These are phyloP conservation scores for Cyathus striatus DNA, from an alignment of 768 basidiomycete species.

Conservation along the genomic window DNA sequence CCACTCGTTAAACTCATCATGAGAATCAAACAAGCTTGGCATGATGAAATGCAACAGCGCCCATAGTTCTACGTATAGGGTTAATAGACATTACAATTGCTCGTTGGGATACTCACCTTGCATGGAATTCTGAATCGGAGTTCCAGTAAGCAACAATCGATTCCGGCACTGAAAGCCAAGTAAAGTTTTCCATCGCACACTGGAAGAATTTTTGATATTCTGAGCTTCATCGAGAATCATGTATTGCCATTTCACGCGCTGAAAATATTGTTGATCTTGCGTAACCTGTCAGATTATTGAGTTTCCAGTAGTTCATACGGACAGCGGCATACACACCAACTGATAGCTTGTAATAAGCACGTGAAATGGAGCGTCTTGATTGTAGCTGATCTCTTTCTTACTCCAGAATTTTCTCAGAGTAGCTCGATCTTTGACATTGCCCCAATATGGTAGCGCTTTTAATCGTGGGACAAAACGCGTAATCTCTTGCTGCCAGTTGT, in stretches of 20 bases:
- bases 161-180: slow-evolving; percentile 96
- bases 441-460: slow-evolving; percentile 98
- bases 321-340: slow-evolving; percentile 48
- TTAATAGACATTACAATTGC: slow-evolving; percentile 2
- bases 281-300: slow-evolving; percentile 54
- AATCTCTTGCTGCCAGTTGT: slow-evolving; percentile 99
- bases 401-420: slow-evolving; percentile 97
- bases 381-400: slow-evolving; percentile 93
- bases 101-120: slow-evolving; percentile 57
- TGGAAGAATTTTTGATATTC: slow-evolving; percentile 97
- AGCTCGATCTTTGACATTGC: slow-evolving; percentile 91
- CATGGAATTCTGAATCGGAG: slow-evolving; percentile 99
- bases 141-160: slow-evolving; percentile 90
- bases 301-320: neutral
- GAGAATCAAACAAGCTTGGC: slow-evolving; percentile 98
- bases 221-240: slow-evolving; percentile 99
- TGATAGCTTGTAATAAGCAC: slow-evolving; percentile 97
- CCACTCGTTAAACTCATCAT: slow-evolving; percentile 99
- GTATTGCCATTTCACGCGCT: slow-evolving; percentile 98
- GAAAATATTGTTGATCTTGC: slow-evolving; percentile 97
- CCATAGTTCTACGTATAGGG: slow-evolving; percentile 73
- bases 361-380: slow-evolving; percentile 94
- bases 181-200: slow-evolving; percentile 95
- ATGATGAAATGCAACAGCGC: slow-evolving; percentile 99
- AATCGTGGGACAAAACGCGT: slow-evolving; percentile 91